Evolutionary conservation across 2,329 filamentous ascomycete genomes (phyloP).

Genomic region (Botrytis cinerea): DNA sequence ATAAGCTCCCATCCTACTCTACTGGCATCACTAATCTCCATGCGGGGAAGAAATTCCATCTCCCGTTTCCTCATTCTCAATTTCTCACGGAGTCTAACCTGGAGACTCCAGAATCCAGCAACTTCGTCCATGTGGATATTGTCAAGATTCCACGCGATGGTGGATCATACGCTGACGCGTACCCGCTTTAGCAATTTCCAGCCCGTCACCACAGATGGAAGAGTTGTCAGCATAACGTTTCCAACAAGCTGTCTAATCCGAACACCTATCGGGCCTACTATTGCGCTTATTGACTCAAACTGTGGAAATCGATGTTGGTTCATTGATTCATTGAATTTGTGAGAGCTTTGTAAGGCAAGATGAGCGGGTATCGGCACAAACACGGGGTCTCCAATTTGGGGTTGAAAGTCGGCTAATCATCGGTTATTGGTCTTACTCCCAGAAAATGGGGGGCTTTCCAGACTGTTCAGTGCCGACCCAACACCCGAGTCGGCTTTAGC

Average conservation of each 20-base stretch:
- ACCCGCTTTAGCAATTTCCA: not conserved
- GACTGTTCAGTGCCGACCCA: not conserved
- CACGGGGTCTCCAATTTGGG: not conserved
- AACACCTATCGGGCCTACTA: not conserved
- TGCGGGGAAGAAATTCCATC: not conserved
- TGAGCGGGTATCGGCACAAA: not conserved
- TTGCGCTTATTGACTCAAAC: not conserved
- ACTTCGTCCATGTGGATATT: not conserved
- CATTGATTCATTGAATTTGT: not conserved
- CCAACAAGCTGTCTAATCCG: not conserved
- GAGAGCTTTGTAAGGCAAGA: not conserved
- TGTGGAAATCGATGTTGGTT: not conserved
- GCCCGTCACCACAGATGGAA: not conserved
- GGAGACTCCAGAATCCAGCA: slow-evolving; percentile 12
- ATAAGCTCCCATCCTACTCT: not conserved
- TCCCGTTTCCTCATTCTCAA: not conserved
- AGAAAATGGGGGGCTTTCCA: not conserved
- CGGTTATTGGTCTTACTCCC: not conserved
- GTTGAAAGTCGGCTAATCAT: not conserved
- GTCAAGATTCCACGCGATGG: not conserved
- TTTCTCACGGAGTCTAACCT: not conserved
- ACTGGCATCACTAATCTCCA: not conserved
- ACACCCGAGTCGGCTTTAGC: not conserved
- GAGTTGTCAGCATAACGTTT: not conserved
- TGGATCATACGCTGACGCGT: slow-evolving; percentile 3